Evolutionary conservation across 441 rosid species (phyloP).

Genomic region (Flueggea neowawraea): DNA sequence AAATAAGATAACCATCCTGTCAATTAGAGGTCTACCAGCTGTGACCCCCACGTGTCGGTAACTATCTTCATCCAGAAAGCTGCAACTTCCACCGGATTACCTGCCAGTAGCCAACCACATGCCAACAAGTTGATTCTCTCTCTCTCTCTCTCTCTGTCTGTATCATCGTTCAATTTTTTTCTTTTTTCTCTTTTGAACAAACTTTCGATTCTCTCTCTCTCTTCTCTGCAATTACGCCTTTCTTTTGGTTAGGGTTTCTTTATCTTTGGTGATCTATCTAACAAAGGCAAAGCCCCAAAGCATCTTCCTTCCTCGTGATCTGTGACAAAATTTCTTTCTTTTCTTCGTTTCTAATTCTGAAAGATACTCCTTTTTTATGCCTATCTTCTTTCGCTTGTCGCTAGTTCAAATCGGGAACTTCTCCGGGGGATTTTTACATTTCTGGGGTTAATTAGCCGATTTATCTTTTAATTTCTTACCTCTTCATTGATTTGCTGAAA

Average conservation of each 20-base stretch:
- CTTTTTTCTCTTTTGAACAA: constrained; percentile 8
- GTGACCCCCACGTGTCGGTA: constrained; percentile 37
- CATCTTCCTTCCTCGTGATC: constrained; percentile 18
- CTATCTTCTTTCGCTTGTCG: too few species aligned
- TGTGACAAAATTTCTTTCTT: constrained; percentile 14
- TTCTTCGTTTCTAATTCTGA: too few species aligned
- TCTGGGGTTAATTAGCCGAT: constrained; percentile 3
- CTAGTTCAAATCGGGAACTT: too few species aligned
- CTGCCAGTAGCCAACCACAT: constrained; percentile 70
- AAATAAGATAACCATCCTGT: constrained; percentile 17
- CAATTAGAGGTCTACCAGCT: constrained; percentile 28
- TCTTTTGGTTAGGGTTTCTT: constrained; percentile 10
- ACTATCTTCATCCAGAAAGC: constrained; percentile 27
- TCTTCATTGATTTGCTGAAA: too few species aligned
- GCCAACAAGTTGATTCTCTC: constrained; percentile 29
- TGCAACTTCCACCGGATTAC: constrained; percentile 38
- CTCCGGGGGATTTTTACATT: background rate
- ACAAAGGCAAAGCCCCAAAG: background rate
- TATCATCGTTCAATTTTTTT: constrained; percentile 9
- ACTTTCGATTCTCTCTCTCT: constrained; percentile 23
- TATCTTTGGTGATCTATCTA: constrained; percentile 14
- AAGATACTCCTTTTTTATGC: too few species aligned
- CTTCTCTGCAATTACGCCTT: constrained; percentile 1
- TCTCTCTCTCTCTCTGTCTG: constrained; percentile 14
- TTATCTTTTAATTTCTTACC: background rate